phyloP scores from a whole-genome alignment of 2,329 filamentous ascomycete genomes.

The Colletotrichum paranaense region DNA sequence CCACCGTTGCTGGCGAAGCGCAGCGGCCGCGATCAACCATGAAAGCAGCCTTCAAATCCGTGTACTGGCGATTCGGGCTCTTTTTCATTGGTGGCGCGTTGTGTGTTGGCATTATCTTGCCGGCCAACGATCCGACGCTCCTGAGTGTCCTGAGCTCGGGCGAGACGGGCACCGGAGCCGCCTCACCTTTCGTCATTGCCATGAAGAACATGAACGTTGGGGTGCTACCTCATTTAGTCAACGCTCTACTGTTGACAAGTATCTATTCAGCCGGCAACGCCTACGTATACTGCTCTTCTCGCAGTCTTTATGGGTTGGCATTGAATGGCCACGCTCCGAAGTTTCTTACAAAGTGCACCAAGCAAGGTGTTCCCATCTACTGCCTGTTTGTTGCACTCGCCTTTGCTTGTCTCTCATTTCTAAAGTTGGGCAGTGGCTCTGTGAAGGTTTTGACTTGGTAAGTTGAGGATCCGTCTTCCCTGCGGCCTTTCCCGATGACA shows the following conservation, averaged over 20 bases:
- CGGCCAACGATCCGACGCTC: constrained; percentile 59
- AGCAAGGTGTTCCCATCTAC: constrained; percentile 70
- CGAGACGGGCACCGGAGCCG: constrained; percentile 58
- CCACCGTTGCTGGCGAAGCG: constrained; percentile 76
- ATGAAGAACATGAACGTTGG: constrained; percentile 65
- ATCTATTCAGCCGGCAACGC: constrained; percentile 67
- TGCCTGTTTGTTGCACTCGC: constrained; percentile 64
- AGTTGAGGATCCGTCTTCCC: background rate
- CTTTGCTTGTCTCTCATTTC: constrained; percentile 64
- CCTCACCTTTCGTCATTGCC: constrained; percentile 72
- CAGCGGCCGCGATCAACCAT: constrained; percentile 72
- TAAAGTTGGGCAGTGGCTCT: constrained; percentile 60
- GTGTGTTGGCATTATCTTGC: constrained; percentile 72
- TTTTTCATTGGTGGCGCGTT: constrained; percentile 80
- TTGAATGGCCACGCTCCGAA: constrained; percentile 63
- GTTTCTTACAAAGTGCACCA: constrained; percentile 65
- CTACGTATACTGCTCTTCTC: constrained; percentile 66
- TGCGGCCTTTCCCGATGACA: background rate
- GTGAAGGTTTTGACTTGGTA: constrained; percentile 66
- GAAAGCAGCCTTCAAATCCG: constrained; percentile 77
- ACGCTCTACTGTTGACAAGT: constrained; percentile 66
- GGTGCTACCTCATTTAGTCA: constrained; percentile 68
- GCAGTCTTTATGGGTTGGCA: constrained; percentile 66
- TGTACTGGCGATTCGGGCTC: constrained; percentile 77
- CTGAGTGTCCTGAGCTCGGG: constrained; percentile 5